Evolutionary conservation across 1,139 yeast genomes (phyloP).

Genomic region (Suhomyces yuchorum): DNA sequence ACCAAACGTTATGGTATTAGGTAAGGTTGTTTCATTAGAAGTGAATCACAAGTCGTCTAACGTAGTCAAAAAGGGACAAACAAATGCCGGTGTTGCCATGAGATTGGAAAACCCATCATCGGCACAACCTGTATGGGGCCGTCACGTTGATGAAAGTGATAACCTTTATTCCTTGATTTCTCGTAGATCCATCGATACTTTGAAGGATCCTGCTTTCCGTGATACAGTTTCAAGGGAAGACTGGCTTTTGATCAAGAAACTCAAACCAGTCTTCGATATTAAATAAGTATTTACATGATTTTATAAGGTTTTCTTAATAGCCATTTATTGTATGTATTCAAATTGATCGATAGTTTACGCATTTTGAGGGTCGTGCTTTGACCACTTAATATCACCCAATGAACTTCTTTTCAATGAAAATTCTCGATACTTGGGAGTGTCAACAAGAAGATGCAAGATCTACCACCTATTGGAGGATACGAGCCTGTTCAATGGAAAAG

Average conservation of each 20-base stretch:
- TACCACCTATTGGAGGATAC: constrained; percentile 88
- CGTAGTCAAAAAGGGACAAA: constrained; percentile 87
- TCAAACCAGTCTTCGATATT: constrained; percentile 85
- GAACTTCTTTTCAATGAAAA: constrained; percentile 12
- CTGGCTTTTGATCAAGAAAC: constrained; percentile 86
- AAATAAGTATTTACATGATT: constrained; percentile 37
- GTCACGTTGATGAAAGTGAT: constrained; percentile 95
- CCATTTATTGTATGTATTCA: too few species aligned
- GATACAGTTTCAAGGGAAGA: constrained; percentile 91
- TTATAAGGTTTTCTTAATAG: not conserved
- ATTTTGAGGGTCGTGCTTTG: constrained; percentile 7
- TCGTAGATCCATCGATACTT: constrained; percentile 91
- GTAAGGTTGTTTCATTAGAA: constrained; percentile 86
- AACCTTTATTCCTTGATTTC: constrained; percentile 82
- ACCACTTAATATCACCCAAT: constrained; percentile 13
- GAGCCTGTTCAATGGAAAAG: constrained; percentile 90
- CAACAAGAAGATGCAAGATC: constrained; percentile 59
- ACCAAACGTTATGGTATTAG: constrained; percentile 71
- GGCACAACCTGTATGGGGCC: constrained; percentile 97
- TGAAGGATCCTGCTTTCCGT: constrained; percentile 97
- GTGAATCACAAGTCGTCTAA: constrained; percentile 88
- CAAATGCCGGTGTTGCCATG: constrained; percentile 98
- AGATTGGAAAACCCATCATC: constrained; percentile 91
- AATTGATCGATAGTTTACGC: not conserved
- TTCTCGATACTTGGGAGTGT: not conserved